phyloP scores from a whole-genome alignment of 768 basidiomycete species.

The Leccinum barrowsii region DNA sequence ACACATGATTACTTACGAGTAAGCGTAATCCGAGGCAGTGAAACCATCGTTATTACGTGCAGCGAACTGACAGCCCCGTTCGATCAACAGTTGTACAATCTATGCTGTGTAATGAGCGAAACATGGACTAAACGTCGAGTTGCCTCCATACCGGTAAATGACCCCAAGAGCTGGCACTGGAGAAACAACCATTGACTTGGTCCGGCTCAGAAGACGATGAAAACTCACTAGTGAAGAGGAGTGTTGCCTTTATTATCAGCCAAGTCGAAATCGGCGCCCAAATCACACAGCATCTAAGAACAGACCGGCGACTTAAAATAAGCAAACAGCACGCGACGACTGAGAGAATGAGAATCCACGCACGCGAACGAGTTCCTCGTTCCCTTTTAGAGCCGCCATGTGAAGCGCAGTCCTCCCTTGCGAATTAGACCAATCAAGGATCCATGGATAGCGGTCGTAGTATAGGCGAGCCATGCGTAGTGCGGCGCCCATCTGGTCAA shows the following conservation, averaged over 20 bases:
- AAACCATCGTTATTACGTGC: constrained; percentile 90
- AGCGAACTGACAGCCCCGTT: constrained; percentile 80
- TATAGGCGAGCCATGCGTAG: constrained; percentile 87
- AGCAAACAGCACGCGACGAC: constrained; percentile 11
- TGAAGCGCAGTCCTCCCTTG: constrained; percentile 91
- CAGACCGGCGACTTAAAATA: constrained; percentile 7
- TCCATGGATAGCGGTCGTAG: constrained; percentile 80
- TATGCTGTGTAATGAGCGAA: constrained; percentile 29
- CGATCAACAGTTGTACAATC: constrained; percentile 84
- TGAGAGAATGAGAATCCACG: constrained; percentile 28
- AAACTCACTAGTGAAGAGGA: constrained; percentile 83
- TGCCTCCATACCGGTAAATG: constrained; percentile 62
- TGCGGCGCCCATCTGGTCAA: constrained; percentile 66
- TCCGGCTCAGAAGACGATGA: background rate
- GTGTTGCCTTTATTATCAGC: constrained; percentile 92
- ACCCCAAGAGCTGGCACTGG: constrained; percentile 84
- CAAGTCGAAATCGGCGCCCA: constrained; percentile 86
- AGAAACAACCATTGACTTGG: constrained; percentile 8
- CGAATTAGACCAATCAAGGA: constrained; percentile 89
- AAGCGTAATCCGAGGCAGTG: constrained; percentile 90
- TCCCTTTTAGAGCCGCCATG: constrained; percentile 83
- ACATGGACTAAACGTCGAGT: background rate
- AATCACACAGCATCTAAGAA: constrained; percentile 81
- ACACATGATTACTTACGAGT: constrained; percentile 31
- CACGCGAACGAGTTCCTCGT: constrained; percentile 85